Percentiles rank a stretch among this genome's conserved stretches.
Conservation (phyloP, 768 basidiomycete genomes). For the Tricholoma terreum region DNA sequence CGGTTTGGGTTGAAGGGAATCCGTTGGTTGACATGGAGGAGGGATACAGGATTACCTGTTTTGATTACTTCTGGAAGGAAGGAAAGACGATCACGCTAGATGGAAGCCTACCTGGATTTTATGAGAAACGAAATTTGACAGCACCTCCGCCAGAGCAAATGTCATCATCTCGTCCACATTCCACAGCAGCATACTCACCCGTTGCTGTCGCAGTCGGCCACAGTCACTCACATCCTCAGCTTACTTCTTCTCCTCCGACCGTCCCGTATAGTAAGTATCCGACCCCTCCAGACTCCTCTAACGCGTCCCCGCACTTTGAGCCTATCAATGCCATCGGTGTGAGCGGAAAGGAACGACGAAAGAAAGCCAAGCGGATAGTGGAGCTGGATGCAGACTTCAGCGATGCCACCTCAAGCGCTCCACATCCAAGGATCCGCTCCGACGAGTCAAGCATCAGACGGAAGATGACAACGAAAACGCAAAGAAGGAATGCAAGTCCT, state of each 20-base stretch:
- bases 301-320: constrained; percentile 43
- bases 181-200: constrained; percentile 53
- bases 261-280: constrained; percentile 21
- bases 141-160: constrained; percentile 49
- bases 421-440: constrained; percentile 33
- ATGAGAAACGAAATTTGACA: constrained; percentile 63
- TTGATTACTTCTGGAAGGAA: constrained; percentile 82
- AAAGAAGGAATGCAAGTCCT: constrained; percentile 10
- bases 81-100: constrained; percentile 78
- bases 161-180: constrained; percentile 44
- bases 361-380: constrained; percentile 75
- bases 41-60: constrained; percentile 73
- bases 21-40: constrained; percentile 73
- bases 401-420: constrained; percentile 26
- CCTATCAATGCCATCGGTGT: constrained; percentile 34
- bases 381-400: constrained; percentile 59
- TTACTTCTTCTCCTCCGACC: constrained; percentile 17
- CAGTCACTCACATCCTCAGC: constrained; percentile 22
- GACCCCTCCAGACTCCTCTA: constrained; percentile 38
- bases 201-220: constrained; percentile 58
- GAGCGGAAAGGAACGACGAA: constrained; percentile 45
- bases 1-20: constrained; percentile 86
- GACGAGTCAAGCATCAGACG: constrained; percentile 22
- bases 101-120: constrained; percentile 64
- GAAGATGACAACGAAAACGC: constrained; percentile 20